phyloP scores from a whole-genome alignment of 2,329 filamentous ascomycete species.

The Fusarium avenaceum region DNA sequence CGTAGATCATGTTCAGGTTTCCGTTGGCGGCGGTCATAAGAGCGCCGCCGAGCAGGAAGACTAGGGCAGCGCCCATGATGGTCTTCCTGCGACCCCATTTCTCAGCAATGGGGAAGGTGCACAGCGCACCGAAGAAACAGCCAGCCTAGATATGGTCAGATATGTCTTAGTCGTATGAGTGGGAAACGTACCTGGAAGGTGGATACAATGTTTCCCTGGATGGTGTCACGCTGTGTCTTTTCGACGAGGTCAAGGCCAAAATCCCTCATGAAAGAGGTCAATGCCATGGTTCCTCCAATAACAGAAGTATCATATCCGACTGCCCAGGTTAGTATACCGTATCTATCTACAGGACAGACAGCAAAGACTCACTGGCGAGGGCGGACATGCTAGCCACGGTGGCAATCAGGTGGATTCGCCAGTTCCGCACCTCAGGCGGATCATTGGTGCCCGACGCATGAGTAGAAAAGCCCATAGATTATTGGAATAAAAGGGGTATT shows the following conservation, averaged over 20 bases:
- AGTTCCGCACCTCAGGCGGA: slow-evolving; percentile 53
- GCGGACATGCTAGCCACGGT: slow-evolving; percentile 53
- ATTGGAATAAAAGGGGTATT: slow-evolving; percentile 6
- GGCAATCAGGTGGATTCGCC: slow-evolving; percentile 53
- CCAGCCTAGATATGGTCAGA: slow-evolving; percentile 50
- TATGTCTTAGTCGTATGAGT: rapidly evolving
- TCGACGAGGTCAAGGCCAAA: slow-evolving; percentile 50
- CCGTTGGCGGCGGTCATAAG: slow-evolving; percentile 54
- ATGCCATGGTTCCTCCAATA: slow-evolving; percentile 57
- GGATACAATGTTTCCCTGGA: slow-evolving; percentile 58
- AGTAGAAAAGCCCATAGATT: slow-evolving; percentile 50
- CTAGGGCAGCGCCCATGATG: slow-evolving; percentile 59
- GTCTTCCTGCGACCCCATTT: slow-evolving; percentile 61
- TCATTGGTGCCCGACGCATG: slow-evolving; percentile 56
- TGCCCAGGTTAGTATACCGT: neutral
- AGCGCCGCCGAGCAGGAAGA: slow-evolving; percentile 57
- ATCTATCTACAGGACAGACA: neutral
- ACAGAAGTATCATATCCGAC: slow-evolving; percentile 57
- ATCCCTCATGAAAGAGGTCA: slow-evolving; percentile 55
- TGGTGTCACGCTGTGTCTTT: slow-evolving; percentile 50
- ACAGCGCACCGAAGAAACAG: slow-evolving; percentile 57
- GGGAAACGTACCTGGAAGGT: slow-evolving; percentile 48
- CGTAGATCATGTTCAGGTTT: slow-evolving; percentile 57
- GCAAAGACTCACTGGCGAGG: slow-evolving; percentile 49
- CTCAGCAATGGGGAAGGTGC: slow-evolving; percentile 62